A percentile compares a stretch with the other conserved stretches of the same genome.
Conservation (phyloP, 208 protist genomes). For the Tetramitus jugosus region DNA sequence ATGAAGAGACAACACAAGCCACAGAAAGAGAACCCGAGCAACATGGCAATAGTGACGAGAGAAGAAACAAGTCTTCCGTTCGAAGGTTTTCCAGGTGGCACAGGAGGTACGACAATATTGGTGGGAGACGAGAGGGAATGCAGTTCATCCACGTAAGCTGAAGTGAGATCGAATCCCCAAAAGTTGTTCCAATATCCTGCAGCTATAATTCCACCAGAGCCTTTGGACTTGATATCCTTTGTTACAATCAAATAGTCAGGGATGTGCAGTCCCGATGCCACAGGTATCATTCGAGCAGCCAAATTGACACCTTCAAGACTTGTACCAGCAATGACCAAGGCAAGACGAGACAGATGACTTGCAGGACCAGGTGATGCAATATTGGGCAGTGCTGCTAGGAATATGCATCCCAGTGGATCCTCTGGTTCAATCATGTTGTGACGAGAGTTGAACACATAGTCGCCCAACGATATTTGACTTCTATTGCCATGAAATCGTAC, state of each 20-base stretch:
- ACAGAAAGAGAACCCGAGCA: too few relatives aligned
- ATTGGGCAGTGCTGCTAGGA: not conserved
- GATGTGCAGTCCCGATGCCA: not conserved
- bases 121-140: too few relatives aligned
- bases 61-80: too few relatives aligned
- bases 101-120: too few relatives aligned
- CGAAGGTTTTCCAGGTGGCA: too few relatives aligned
- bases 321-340: not conserved
- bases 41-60: too few relatives aligned
- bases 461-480: not conserved
- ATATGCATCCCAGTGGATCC: too few relatives aligned
- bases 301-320: not conserved
- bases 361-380: not conserved
- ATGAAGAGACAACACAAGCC: too few relatives aligned
- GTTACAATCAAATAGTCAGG: not conserved
- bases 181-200: not conserved
- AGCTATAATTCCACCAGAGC: not conserved
- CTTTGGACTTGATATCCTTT: not conserved
- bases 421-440: too few relatives aligned
- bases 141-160: not conserved
- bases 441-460: not conserved
- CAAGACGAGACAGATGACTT: not conserved
- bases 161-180: not conserved
- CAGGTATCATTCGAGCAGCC: not conserved
- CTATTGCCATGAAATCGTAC: not conserved